Conservation (phyloP, 371 early-diverging fungal genomes). For the Syncephalis fuscata region DNA sequence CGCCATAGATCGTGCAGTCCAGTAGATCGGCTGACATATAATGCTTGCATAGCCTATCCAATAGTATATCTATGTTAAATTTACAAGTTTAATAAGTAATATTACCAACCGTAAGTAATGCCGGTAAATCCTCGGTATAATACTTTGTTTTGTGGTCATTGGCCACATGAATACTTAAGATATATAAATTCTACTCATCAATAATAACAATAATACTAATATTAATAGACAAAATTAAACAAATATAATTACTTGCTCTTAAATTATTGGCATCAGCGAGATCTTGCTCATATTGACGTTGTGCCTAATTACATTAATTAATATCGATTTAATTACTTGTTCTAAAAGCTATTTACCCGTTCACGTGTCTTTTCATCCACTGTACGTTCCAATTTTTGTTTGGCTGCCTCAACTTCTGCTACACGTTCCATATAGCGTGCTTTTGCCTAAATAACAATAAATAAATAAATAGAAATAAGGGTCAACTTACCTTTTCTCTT, state of each 20-base stretch:
- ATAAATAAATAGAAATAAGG: not conserved
- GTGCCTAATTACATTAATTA: not conserved
- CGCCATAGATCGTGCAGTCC: slow-evolving; percentile 24
- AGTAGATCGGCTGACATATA: slow-evolving; percentile 29
- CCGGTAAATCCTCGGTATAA: slow-evolving; percentile 36
- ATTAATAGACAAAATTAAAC: no score
- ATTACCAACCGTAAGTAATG: slow-evolving; percentile 32
- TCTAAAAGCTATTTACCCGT: slow-evolving; percentile 11
- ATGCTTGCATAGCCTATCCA: slow-evolving; percentile 37
- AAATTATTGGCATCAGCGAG: not conserved
- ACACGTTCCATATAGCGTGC: slow-evolving; percentile 52
- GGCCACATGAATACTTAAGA: slow-evolving; percentile 34
- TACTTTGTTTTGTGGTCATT: slow-evolving; percentile 40
- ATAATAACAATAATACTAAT: not conserved
- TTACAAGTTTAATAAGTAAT: not conserved
- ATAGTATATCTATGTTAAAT: not conserved
- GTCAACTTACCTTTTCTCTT: slow-evolving; percentile 37
- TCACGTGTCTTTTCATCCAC: slow-evolving; percentile 31
- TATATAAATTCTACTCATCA: slow-evolving; percentile 34
- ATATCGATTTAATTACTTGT: not conserved
- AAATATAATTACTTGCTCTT: no score
- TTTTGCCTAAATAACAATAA: slow-evolving; percentile 26
- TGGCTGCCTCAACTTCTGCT: slow-evolving; percentile 35
- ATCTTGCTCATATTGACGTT: not conserved
- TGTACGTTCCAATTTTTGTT: slow-evolving; percentile 26